Evolutionary conservation across 2,329 filamentous ascomycete genomes (phyloP).

Genomic region (Gremmenia infestans): DNA sequence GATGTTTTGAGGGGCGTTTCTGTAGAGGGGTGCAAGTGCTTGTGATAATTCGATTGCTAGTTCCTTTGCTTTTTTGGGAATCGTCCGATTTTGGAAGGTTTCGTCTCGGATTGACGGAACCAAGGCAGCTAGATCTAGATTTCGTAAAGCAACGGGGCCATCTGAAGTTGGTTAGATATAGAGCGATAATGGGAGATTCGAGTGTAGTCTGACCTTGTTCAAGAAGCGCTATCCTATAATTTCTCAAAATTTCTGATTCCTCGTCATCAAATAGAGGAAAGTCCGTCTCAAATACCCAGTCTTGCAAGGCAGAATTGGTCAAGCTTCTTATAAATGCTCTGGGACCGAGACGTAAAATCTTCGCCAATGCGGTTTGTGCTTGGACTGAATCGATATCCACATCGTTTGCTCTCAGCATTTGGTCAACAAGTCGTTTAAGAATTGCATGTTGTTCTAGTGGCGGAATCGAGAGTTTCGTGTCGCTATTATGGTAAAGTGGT

Average conservation of each 20-base stretch:
- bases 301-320: slow-evolving; percentile 1
- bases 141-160: slow-evolving; percentile 5
- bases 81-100: background rate
- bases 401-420: background rate
- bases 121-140: slow-evolving; percentile 10
- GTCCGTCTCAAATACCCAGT: slow-evolving; percentile 11
- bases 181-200: background rate
- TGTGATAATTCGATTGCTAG: slow-evolving; percentile 6
- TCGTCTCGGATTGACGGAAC: background rate
- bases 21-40: slow-evolving; percentile 12
- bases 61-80: background rate
- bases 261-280: slow-evolving; percentile 7
- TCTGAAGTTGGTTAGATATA: slow-evolving; percentile 1
- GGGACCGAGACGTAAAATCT: background rate
- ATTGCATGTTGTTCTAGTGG: background rate
- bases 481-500: background rate
- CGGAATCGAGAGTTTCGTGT: background rate
- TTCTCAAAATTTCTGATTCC: background rate
- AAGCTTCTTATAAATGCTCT: background rate
- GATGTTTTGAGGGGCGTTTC: background rate
- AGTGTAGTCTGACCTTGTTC: slow-evolving; percentile 3
- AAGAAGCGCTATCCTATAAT: background rate
- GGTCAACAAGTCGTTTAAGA: background rate
- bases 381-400: background rate
- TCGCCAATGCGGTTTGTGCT: background rate